Evolutionary conservation across 2,329 filamentous ascomycete genomes (phyloP).

Genomic region (Alternaria incomplexa): DNA sequence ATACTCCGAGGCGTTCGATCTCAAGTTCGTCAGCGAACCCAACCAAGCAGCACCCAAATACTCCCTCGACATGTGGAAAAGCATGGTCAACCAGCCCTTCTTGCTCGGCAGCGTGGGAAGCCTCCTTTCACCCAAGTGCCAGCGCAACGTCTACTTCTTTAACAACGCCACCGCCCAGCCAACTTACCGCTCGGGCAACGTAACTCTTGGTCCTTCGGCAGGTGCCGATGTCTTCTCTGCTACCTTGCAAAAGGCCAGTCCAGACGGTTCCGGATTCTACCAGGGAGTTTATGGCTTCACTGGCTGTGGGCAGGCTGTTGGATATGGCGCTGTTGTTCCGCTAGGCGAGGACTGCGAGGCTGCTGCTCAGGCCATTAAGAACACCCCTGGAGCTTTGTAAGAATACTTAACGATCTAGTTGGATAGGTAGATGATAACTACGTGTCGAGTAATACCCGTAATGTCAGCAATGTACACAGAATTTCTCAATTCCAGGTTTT

Average conservation of each 20-base stretch:
- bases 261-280: constrained; percentile 5
- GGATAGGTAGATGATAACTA: neutral
- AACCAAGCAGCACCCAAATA: constrained; percentile 1
- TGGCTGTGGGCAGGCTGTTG: constrained; percentile 15
- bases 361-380: constrained; percentile 6
- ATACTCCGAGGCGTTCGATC: constrained; percentile 12
- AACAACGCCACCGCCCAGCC: constrained; percentile 13
- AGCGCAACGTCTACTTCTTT: constrained; percentile 14
- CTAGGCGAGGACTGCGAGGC: constrained; percentile 16
- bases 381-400: constrained; percentile 10
- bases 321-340: constrained; percentile 9
- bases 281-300: constrained; percentile 11
- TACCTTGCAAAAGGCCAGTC: constrained; percentile 6
- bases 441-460: neutral
- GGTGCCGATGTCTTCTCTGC: neutral
- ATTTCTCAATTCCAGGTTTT: neutral
- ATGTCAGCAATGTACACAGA: neutral
- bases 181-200: constrained; percentile 10
- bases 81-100: constrained; percentile 14
- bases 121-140: constrained; percentile 6
- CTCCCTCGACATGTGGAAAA: constrained; percentile 5
- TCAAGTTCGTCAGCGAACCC: constrained; percentile 11
- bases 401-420: neutral
- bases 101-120: neutral
- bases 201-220: constrained; percentile 13